Evolutionary conservation across 768 basidiomycete genomes (phyloP).

Genomic region (Chlorophyllum brunneum): DNA sequence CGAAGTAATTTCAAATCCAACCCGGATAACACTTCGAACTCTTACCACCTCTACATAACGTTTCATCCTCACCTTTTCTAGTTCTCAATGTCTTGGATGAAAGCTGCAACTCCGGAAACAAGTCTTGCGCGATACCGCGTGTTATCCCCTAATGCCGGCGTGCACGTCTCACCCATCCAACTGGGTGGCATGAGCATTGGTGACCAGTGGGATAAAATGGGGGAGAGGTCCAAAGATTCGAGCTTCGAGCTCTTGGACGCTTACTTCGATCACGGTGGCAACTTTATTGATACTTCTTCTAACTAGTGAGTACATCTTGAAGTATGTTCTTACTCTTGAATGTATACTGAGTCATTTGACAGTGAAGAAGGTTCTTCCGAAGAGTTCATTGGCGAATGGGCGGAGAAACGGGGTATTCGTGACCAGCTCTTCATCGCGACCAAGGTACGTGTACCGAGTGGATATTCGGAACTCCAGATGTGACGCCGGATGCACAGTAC

Average conservation of each 20-base stretch:
- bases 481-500: conserved; percentile 23
- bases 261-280: conserved; percentile 38
- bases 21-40: too few species aligned
- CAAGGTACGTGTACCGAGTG: conserved; percentile 24
- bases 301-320: conserved; percentile 26
- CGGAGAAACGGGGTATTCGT: conserved; percentile 36
- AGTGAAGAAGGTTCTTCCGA: conserved; percentile 54
- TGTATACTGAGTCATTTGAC: background rate
- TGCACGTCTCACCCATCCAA: conserved; percentile 36
- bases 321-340: background rate
- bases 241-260: conserved; percentile 42
- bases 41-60: too few species aligned
- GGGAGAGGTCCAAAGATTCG: conserved; percentile 34
- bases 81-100: background rate
- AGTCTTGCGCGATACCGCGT: conserved; percentile 27
- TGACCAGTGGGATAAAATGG: conserved; percentile 29
- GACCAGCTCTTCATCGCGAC: conserved; percentile 46
- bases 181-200: conserved; percentile 40
- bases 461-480: background rate
- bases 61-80: too few species aligned
- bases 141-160: conserved; percentile 29
- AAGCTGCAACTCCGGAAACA: conserved; percentile 24
- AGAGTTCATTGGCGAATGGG: conserved; percentile 47
- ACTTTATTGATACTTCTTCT: conserved; percentile 45
- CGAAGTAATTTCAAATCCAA: too few species aligned